Conservation (phyloP, 2,329 filamentous ascomycete genomes). For the Monilinia fructigena region DNA sequence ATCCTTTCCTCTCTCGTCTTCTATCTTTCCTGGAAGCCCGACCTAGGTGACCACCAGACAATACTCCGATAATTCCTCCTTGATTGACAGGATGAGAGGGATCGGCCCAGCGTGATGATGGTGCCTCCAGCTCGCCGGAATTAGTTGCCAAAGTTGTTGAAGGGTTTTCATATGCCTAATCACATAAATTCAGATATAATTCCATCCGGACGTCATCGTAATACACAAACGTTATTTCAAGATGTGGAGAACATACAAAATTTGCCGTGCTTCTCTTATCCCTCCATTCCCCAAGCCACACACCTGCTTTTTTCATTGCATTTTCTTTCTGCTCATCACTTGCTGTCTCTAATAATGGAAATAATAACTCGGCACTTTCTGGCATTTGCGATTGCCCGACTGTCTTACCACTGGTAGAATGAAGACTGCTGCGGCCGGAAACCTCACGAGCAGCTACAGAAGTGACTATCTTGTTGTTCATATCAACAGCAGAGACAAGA, state of each 20-base stretch:
- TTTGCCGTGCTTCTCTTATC: slow-evolving; percentile 43
- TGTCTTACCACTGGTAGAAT: slow-evolving; percentile 42
- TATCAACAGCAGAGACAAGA: slow-evolving; percentile 36
- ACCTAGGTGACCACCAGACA: slow-evolving; percentile 48
- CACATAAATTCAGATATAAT: neutral
- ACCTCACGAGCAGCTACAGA: slow-evolving; percentile 36
- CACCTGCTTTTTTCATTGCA: slow-evolving; percentile 43
- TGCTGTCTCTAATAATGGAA: slow-evolving; percentile 41
- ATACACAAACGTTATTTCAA: neutral
- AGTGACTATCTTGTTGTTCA: slow-evolving; percentile 42
- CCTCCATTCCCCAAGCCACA: slow-evolving; percentile 35
- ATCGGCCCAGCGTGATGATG: slow-evolving; percentile 50
- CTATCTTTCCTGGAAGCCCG: slow-evolving; percentile 23
- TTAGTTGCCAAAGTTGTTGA: slow-evolving; percentile 41
- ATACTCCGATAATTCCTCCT: slow-evolving; percentile 44
- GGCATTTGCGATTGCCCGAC: slow-evolving; percentile 43
- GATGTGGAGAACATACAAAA: slow-evolving; percentile 28
- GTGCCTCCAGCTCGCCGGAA: slow-evolving; percentile 38
- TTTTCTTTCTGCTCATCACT: slow-evolving; percentile 35
- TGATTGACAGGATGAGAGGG: slow-evolving; percentile 52
- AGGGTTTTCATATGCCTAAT: slow-evolving; percentile 41
- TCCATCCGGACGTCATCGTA: neutral
- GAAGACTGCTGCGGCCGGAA: slow-evolving; percentile 35
- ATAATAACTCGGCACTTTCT: slow-evolving; percentile 44
- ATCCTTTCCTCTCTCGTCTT: slow-evolving; percentile 9